A percentile compares a stretch with the other conserved stretches of the same genome.
These are phyloP conservation scores for Ceratocystis lukuohia DNA, from an alignment of 2,329 filamentous ascomycete genomes.

Conservation along the genomic window DNA sequence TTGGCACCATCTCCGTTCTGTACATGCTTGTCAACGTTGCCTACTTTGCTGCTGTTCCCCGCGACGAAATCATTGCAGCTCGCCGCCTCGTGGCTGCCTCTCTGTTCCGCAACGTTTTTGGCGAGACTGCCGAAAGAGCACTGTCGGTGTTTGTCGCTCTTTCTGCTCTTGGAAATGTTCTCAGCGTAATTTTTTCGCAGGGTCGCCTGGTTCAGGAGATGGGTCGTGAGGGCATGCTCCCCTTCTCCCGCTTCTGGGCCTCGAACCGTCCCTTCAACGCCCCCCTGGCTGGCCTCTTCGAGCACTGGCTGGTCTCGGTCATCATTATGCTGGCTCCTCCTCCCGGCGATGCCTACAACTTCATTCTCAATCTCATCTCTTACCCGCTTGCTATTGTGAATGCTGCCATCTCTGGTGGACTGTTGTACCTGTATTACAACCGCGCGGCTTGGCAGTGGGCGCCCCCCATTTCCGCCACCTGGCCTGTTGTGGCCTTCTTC, in stretches of 20 bases:
- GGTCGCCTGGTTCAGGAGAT: conserved; percentile 53
- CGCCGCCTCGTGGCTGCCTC: conserved; percentile 40
- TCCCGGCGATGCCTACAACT: conserved; percentile 54
- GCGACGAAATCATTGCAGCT: conserved; percentile 38
- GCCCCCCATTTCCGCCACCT: conserved; percentile 41
- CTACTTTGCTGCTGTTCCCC: conserved; percentile 48
- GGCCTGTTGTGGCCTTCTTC: conserved; percentile 45
- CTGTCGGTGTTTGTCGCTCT: conserved; percentile 53
- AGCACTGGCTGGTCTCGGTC: conserved; percentile 50
- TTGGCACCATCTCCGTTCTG: conserved; percentile 43
- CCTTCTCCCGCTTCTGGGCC: conserved; percentile 48
- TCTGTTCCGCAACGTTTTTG: conserved; percentile 45
- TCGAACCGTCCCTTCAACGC: conserved; percentile 52
- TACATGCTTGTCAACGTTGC: conserved; percentile 57
- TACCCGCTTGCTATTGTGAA: conserved; percentile 50
- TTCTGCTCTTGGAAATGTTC: conserved; percentile 54
- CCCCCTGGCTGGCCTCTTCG: conserved; percentile 46
- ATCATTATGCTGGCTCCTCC: conserved; percentile 55
- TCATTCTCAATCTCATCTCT: conserved; percentile 48
- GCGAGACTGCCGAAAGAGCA: conserved; percentile 40
- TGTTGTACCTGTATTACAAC: conserved; percentile 41
- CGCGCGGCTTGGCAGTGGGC: conserved; percentile 37
- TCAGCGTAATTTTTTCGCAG: conserved; percentile 56
- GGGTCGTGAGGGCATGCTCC: conserved; percentile 52
- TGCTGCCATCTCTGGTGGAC: conserved; percentile 38